A percentile compares a stretch with the other conserved stretches of the same genome.
Conservation (phyloP, 169 alveolate species). For the Plasmodium vinckei region DNA sequence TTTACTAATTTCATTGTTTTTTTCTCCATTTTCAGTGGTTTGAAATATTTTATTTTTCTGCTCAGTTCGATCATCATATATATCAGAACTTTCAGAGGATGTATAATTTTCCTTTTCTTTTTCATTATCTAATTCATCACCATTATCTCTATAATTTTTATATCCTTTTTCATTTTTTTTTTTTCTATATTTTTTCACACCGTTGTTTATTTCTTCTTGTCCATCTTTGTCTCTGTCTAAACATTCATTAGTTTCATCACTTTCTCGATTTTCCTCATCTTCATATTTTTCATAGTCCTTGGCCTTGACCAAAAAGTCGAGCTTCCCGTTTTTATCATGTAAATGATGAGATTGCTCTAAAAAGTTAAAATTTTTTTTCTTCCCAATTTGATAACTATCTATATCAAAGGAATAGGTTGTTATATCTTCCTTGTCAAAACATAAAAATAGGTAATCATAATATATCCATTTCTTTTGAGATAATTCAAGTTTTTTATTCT, state of each 20-base stretch:
- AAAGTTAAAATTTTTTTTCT: slow-evolving; percentile 60
- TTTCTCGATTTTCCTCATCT: too few species aligned
- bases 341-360: slow-evolving; percentile 4
- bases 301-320: slow-evolving; percentile 43
- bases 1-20: too few species aligned
- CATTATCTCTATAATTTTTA: too few species aligned
- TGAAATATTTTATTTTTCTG: too few species aligned
- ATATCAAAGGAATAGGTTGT: slow-evolving; percentile 49
- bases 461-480: slow-evolving; percentile 9
- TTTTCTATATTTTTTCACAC: background rate
- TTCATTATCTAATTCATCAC: too few species aligned
- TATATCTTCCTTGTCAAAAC: slow-evolving; percentile 56
- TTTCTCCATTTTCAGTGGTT: too few species aligned
- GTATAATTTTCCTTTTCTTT: too few species aligned
- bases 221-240: too few species aligned
- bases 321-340: slow-evolving; percentile 1
- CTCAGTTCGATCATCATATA: too few species aligned
- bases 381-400: slow-evolving; percentile 42
- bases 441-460: slow-evolving; percentile 55
- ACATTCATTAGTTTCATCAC: too few species aligned
- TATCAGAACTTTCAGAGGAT: too few species aligned
- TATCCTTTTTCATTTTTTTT: background rate
- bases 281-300: slow-evolving; percentile 57
- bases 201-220: too few species aligned
- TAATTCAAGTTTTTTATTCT: slow-evolving; percentile 33